Base-by-base conservation (phyloP, 257 asterid genomes). In the Salvia rosmarinus region DNA sequence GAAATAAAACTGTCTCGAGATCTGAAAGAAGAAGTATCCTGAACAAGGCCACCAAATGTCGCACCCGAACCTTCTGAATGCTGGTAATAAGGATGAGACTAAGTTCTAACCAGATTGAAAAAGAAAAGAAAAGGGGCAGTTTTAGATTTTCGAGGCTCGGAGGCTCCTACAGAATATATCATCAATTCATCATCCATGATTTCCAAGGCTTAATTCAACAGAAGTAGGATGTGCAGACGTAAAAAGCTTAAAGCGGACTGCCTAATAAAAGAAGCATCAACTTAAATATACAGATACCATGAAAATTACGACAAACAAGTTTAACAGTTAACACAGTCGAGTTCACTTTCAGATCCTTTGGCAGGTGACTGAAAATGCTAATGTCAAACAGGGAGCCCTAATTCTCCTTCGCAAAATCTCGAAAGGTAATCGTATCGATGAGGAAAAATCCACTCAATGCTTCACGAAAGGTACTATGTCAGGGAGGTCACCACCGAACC, bases 401-500 rank as follows among this genome's bases (percentile, higher is more conserved):
- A 21, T 44, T 64, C 72, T 46, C 80, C 60, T 47, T 74, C 46
- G 25, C n/a, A n/a, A n/a, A n/a, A n/a, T n/a, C n/a, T n/a, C n/a
- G 28, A 65, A 32, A 56, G 14, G 70, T 25, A 1, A 25, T 25
- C 30, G 56, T 30, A 43, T 25, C 73, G 42, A 34, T 19, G 44
- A 68, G 35, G 67, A 13, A 46, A 62, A 64, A 68, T 49, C 52
- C 72, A 61, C 35, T 47, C 57, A 49, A 67, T 21, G 28, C 67
- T 71, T 67, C 79, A 57, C 50, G 76, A 69, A 68, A 46, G 46
- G 66, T 60, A 64, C 68, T 77, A 69, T 30, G 68, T 81, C 76
- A 49, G 21, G 42, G 44, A 32, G 59, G 73, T 65, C 52, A 46
- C 32, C 54, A 76, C 13, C 44, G 79, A 70, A 51, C 57, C 75